Conservation (phyloP, 2,329 filamentous ascomycete genomes). For the Ascosphaera aggregata region DNA sequence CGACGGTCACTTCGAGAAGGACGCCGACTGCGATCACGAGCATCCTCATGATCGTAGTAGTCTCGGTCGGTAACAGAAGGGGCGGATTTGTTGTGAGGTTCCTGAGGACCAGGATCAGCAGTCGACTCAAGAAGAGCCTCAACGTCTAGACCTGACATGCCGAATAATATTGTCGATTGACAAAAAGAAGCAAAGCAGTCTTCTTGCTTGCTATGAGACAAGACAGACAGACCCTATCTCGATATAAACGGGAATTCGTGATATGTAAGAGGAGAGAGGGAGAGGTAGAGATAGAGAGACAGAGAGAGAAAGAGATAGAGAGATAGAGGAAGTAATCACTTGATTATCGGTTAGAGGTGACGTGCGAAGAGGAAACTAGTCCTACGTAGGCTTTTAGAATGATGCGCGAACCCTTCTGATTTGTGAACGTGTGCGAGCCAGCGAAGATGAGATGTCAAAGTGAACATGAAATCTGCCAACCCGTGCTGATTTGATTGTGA, state of each 20-base stretch:
- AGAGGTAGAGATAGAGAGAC: background rate
- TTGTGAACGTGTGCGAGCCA: background rate
- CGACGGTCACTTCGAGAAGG: conserved; percentile 25
- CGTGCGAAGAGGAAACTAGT: background rate
- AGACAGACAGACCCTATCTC: background rate
- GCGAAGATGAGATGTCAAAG: background rate
- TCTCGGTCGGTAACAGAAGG: background rate
- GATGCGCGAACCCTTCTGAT: background rate
- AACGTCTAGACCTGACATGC: conserved; percentile 53
- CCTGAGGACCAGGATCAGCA: conserved; percentile 32
- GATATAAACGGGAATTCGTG: background rate
- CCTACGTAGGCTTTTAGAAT: background rate
- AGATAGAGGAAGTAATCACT: background rate
- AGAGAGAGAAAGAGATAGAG: background rate
- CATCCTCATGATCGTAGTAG: background rate
- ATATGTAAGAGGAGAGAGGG: background rate
- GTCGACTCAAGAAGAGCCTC: conserved; percentile 79
- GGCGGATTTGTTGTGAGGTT: background rate
- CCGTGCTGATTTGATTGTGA: too few species aligned
- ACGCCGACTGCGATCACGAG: background rate
- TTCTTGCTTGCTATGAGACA: background rate
- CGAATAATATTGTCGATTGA: conserved; percentile 10
- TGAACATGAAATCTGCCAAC: too few species aligned
- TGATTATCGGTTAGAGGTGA: background rate
- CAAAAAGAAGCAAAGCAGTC: conserved; percentile 2